Base-by-base conservation (phyloP, 2,329 filamentous ascomycete genomes). In the Epichloe amarillans region DNA sequence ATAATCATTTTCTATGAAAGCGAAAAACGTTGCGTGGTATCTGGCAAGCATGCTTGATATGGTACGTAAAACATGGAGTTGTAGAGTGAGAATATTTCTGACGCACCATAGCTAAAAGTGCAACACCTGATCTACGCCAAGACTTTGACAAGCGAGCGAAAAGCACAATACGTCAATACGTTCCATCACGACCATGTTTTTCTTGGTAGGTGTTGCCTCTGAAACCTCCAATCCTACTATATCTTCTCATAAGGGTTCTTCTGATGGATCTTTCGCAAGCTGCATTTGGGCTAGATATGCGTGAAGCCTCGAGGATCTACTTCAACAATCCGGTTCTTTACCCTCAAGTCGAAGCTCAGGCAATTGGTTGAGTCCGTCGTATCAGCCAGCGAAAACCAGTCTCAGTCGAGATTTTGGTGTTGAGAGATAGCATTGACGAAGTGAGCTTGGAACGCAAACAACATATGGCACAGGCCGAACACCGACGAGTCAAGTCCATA, bases 201-300 rank as follows among this genome's bases (percentile, higher is more conserved):
- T 50, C 90, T 50, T 26, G 76, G 71, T 71, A 56, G 55, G 55
- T 41, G 5, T 4, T 5, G 19, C n/a, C 2, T 15, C 15, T 11
- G n/a, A 19, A n/a, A 11, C 19, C 15, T 43, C 8, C 26, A 3
- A 36, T 21, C 48, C 55, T 19, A 60, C 46, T 38, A 3, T 33
- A 8, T 15, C n/a, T 3, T n/a, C 5, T 43, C 12, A 33, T 7
- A 17, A 50, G 87, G 5, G 88, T 96, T 0, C 70, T 96, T 2
- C 73, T 96, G 1, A 95, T 96, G 84, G 89, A 95, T 61, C 78
- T 96, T n/a, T 80, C 80, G 1, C 88, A 93, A 62, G 90, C 90
- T 33, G 88, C 90, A 0, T 88, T 90, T 54, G 91, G 91, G 0
- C 73, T 97, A 0, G 90, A 96, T 62, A 82, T 96, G 64, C 83